These are phyloP conservation scores for Cordia subcordata DNA, from an alignment of 257 asterid species.

Conservation along the genomic window DNA sequence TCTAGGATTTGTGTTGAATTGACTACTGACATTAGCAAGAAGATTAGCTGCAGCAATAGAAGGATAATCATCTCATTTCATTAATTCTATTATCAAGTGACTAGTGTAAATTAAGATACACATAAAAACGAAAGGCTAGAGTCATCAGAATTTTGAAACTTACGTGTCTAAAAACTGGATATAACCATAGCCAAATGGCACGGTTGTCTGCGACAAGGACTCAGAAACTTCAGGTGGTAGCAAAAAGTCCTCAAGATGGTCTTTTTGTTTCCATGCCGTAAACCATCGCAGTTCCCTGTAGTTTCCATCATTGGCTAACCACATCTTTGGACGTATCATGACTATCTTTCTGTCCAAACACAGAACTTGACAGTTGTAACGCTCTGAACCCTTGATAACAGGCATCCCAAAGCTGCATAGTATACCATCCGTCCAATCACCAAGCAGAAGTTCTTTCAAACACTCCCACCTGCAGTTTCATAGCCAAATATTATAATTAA, in stretches of 20 bases:
- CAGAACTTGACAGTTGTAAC: constrained; percentile 84
- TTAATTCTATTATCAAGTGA: no score
- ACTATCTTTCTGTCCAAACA: constrained; percentile 76
- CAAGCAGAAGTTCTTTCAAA: constrained; percentile 65
- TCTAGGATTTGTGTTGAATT: no score
- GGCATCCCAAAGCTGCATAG: constrained; percentile 96
- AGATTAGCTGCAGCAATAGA: no score
- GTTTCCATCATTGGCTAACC: constrained; percentile 93
- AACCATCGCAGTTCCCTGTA: constrained; percentile 92
- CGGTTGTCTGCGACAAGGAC: constrained; percentile 55
- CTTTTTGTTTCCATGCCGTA: constrained; percentile 86
- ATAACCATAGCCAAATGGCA: constrained; percentile 89
- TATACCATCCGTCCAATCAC: constrained; percentile 86
- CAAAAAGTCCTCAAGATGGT: constrained; percentile 65
- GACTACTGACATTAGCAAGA: no score
- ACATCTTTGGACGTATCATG: constrained; percentile 93
- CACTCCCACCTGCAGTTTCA: constrained; percentile 80
- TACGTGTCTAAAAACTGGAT: constrained; percentile 83
- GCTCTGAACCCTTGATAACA: constrained; percentile 74
- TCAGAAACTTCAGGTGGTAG: constrained; percentile 74
- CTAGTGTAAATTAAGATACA: no score
- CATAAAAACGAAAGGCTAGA: neutral
- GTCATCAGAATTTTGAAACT: constrained; percentile 14
- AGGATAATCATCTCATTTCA: no score
- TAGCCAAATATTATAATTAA: no score